Base-by-base conservation (phyloP, 768 basidiomycete genomes). In the Pleurotus ostreatus region DNA sequence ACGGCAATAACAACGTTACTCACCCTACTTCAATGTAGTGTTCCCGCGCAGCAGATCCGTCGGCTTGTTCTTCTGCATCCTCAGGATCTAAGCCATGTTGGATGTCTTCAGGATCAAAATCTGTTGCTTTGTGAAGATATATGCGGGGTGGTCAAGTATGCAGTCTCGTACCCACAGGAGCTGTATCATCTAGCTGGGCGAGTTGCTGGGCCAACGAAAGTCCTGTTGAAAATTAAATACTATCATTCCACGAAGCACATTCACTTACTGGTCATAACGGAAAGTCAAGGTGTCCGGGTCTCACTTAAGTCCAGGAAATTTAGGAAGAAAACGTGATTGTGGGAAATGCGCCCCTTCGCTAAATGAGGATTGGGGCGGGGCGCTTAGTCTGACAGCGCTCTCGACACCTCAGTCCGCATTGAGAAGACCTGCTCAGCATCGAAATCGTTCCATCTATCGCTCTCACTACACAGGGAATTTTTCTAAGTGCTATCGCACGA, bases 21-120 rank as follows among this genome's bases (percentile, higher is more conserved):
- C 67, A 93, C 90, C 90, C 91, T 39, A 95, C 90, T 62, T 89
- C 84, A 43, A 92, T 65, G 68, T 96, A 97, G 70, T 96, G 94
- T 62, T 86, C 86, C 62, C 87, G 77, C 0, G 74, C 63, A 9
- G 71, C 75, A 39, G 63, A 68, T 38, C 68, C 59, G 43, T 78
- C 68, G 34, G 54, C 66, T 44, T 59, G 60, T 48, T 65, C 64
- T 16, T 66, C 70, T 59, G 77, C 73, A 39, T 80, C 74, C 46
- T 72, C 69, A 13, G 70, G 68, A 61, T 81, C 76, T 16, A 70
- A 66, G 30, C 74, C 80, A 58, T 76, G 74, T 34, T 83, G 83
- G 61, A 78, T 65, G 60, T 86, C 84, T 67, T 94, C 92, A 9
- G 86, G 87, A 69, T 94, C 90, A 64, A 83, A 77, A 64, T 91